Conservation (phyloP, 2,329 filamentous ascomycete genomes). For the Fusarium tricinctum region DNA sequence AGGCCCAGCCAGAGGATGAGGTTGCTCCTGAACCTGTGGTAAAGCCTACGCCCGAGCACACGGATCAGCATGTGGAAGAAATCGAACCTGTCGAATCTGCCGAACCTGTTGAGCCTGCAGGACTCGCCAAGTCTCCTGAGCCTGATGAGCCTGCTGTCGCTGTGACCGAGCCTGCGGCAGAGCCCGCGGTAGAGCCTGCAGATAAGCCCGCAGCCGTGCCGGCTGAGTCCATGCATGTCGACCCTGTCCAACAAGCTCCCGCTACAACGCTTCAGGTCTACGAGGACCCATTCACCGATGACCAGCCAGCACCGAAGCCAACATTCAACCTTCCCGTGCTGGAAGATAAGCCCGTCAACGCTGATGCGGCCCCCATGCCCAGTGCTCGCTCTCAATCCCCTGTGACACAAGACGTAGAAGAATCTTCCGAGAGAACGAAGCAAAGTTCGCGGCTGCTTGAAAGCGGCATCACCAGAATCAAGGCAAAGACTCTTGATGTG, state of each 20-base stretch:
- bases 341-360: slow-evolving; percentile 72
- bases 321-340: slow-evolving; percentile 65
- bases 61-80: slow-evolving; percentile 42
- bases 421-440: slow-evolving; percentile 64
- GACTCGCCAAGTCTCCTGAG: not conserved
- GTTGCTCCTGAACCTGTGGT: not conserved
- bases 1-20: not conserved
- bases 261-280: slow-evolving; percentile 65
- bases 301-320: slow-evolving; percentile 63
- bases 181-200: slow-evolving; percentile 31
- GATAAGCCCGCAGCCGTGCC: slow-evolving; percentile 26
- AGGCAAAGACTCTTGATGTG: slow-evolving; percentile 79
- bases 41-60: slow-evolving; percentile 53
- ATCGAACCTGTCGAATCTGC: not conserved
- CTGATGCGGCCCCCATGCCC: slow-evolving; percentile 59
- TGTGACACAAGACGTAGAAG: slow-evolving; percentile 43
- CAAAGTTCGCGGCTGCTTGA: slow-evolving; percentile 75
- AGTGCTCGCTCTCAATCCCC: slow-evolving; percentile 45
- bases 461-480: slow-evolving; percentile 81
- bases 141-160: not conserved
- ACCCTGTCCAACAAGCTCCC: slow-evolving; percentile 29
- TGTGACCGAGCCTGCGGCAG: slow-evolving; percentile 21
- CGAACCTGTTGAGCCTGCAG: too few species aligned
- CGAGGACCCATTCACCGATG: slow-evolving; percentile 71
- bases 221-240: slow-evolving; percentile 16